Evolutionary conservation across 1,139 yeast genomes (phyloP).

Genomic region (Nadsonia starkeyi-henricii): DNA sequence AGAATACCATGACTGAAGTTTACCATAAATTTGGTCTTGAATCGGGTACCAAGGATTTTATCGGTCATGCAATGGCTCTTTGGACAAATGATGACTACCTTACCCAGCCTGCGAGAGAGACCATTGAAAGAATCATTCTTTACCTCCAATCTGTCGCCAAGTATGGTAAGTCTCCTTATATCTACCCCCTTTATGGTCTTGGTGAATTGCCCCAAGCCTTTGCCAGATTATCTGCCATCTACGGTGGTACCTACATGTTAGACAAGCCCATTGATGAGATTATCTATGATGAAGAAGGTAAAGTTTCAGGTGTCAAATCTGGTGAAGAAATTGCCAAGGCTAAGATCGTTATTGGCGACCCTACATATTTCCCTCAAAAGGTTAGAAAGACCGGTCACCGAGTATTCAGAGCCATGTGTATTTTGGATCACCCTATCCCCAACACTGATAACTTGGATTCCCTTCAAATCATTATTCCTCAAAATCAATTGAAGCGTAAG

Average conservation of each 20-base stretch:
- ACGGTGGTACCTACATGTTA: constrained; percentile 97
- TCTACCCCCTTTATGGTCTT: constrained; percentile 89
- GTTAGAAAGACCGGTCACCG: constrained; percentile 74
- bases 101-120: constrained; percentile 81
- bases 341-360: constrained; percentile 92
- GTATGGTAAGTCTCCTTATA: constrained; percentile 92
- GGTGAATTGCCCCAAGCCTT: constrained; percentile 98
- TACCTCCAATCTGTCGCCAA: constrained; percentile 86
- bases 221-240: constrained; percentile 91
- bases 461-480: constrained; percentile 88
- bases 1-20: constrained; percentile 83
- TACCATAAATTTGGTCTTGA: constrained; percentile 85
- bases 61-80: constrained; percentile 97
- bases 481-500: constrained; percentile 85
- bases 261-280: constrained; percentile 92
- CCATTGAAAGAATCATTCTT: constrained; percentile 71
- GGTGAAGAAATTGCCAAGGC: constrained; percentile 89
- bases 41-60: constrained; percentile 85
- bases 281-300: constrained; percentile 54
- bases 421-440: constrained; percentile 81
- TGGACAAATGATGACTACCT: constrained; percentile 90
- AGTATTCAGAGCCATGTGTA: constrained; percentile 91
- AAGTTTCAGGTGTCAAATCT: constrained; percentile 74
- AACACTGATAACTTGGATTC: constrained; percentile 77
- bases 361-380: constrained; percentile 90